These are phyloP conservation scores for Mycena vitilis DNA, from an alignment of 768 basidiomycete species.

Conservation along the genomic window DNA sequence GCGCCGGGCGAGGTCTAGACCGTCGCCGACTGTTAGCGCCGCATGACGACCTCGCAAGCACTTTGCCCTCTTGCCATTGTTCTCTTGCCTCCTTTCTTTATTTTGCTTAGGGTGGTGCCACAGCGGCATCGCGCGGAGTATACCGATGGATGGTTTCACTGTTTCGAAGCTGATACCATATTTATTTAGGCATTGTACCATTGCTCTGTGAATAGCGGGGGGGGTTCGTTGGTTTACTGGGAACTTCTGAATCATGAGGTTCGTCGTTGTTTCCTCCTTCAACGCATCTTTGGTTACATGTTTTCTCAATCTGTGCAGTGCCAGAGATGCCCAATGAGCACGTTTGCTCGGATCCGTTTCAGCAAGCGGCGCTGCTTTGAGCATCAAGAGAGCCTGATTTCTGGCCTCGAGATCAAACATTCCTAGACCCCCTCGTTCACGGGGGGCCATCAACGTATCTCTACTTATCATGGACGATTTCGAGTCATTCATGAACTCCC, in stretches of 20 bases:
- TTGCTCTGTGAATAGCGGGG: background rate
- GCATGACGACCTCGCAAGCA: too few species aligned
- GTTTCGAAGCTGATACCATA: too few species aligned
- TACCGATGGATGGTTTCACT: too few species aligned
- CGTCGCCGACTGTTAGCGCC: too few species aligned
- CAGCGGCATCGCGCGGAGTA: too few species aligned
- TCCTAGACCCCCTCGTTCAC: background rate
- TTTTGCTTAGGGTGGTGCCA: too few species aligned
- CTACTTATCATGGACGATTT: conserved; percentile 26
- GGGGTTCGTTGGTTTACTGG: background rate
- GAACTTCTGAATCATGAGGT: background rate
- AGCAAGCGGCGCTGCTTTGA: background rate
- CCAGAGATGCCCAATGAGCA: background rate
- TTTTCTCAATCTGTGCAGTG: background rate
- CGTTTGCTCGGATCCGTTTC: background rate
- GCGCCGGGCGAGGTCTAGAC: too few species aligned
- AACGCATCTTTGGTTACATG: background rate
- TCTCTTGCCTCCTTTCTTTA: too few species aligned
- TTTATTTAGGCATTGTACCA: too few species aligned
- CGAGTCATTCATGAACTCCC: conserved; percentile 6
- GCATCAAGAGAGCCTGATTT: conserved; percentile 38
- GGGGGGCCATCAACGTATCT: conserved; percentile 27
- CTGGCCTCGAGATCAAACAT: conserved; percentile 21
- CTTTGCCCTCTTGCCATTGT: too few species aligned
- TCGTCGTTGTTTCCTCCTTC: background rate